Evolutionary conservation across 176 grass and related monocot species (phyloP).

Genomic region (Zoysia japonica): DNA sequence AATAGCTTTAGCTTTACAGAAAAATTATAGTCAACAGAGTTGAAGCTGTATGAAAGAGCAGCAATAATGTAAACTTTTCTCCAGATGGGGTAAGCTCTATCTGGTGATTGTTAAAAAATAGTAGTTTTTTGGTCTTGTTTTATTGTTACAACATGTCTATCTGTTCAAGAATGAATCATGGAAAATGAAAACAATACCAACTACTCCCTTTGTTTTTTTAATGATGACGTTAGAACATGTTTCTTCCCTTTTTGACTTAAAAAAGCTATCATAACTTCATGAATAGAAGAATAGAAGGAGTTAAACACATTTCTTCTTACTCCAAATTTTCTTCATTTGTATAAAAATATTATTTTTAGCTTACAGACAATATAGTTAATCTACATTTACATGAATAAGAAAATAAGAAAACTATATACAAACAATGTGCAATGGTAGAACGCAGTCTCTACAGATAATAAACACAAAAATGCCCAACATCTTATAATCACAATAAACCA

Average conservation of each 20-base stretch:
- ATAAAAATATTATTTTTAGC: conserved; percentile 34
- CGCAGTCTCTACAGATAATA: conserved; percentile 8
- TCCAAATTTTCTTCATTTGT: background rate
- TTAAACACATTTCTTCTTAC: background rate
- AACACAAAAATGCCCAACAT: conserved; percentile 23
- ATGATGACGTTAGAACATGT: background rate
- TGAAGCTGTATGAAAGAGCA: conserved; percentile 16
- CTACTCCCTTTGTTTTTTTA: too few species aligned
- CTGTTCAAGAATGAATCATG: background rate
- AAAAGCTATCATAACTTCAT: background rate
- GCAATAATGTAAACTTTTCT: background rate
- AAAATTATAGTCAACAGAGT: conserved; percentile 13
- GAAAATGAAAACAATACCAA: background rate
- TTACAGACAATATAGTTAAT: conserved; percentile 24
- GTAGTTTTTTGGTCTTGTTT: background rate
- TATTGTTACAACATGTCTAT: background rate
- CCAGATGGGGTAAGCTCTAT: background rate
- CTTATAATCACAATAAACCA: conserved; percentile 29
- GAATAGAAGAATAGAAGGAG: background rate
- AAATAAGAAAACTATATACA: conserved; percentile 33
- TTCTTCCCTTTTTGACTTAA: background rate
- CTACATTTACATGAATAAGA: conserved; percentile 28
- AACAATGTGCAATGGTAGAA: conserved; percentile 16
- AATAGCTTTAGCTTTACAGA: conserved; percentile 13
- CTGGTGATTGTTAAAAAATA: background rate